Evolutionary conservation across 75 land plant species (phyloP).

Genomic region (Selaginella tamariscina): DNA sequence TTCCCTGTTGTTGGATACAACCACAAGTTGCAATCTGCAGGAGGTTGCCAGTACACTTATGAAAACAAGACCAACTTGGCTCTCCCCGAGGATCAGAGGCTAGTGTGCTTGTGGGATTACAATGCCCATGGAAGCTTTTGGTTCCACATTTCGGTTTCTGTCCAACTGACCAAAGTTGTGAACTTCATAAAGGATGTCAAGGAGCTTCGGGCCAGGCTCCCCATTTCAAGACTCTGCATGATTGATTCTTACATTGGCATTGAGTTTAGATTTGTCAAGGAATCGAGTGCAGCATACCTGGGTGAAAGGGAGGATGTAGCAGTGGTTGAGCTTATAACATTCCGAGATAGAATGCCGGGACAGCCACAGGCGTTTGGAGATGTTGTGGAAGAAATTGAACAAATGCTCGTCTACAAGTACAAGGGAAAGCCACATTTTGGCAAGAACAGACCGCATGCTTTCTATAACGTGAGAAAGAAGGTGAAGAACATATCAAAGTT

Average conservation of each 20-base stretch:
- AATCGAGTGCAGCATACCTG: conserved; percentile 36
- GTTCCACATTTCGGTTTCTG: conserved; percentile 43
- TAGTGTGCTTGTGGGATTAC: conserved; percentile 66
- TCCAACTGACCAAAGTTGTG: conserved; percentile 26
- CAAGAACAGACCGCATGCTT: conserved; percentile 48
- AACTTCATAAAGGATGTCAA: conserved; percentile 54
- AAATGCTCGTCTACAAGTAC: conserved; percentile 55
- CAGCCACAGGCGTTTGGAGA: conserved; percentile 48
- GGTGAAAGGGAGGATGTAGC: conserved; percentile 50
- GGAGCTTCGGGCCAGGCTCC: conserved; percentile 30
- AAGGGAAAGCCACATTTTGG: conserved; percentile 61
- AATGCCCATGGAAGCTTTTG: conserved; percentile 49
- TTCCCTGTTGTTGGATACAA: conserved; percentile 61
- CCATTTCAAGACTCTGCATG: conserved; percentile 41
- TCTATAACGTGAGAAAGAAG: conserved; percentile 28
- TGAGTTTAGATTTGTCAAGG: conserved; percentile 39
- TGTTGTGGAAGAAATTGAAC: conserved; percentile 63
- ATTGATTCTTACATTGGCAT: conserved; percentile 51
- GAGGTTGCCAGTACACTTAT: conserved; percentile 39
- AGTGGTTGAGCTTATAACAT: conserved; percentile 53
- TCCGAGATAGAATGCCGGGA: conserved; percentile 30
- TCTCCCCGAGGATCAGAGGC: too few species aligned
- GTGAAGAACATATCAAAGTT: conserved; percentile 32
- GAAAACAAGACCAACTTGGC: background rate
- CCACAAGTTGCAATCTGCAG: conserved; percentile 47